phyloP scores from a whole-genome alignment of 177 flowering plant species.

The Vitis hybrid region DNA sequence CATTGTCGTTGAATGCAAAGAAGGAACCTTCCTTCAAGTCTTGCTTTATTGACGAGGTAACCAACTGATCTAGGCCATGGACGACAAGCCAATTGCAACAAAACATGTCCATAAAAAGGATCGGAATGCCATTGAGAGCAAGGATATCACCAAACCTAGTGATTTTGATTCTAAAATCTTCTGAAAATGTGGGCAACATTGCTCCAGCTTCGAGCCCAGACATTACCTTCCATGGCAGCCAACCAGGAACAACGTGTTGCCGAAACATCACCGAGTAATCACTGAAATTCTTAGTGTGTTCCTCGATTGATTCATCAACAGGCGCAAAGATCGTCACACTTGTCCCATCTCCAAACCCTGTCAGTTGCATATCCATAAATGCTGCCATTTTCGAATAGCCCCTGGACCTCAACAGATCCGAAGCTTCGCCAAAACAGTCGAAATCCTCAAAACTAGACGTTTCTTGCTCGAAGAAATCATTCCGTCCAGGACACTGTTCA shows the following conservation, averaged over 20 bases:
- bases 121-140: constrained; percentile 20
- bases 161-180: constrained; percentile 18
- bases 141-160: constrained; percentile 18
- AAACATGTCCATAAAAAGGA: constrained; percentile 22
- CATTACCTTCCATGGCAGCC: constrained; percentile 16
- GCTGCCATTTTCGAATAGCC: constrained; percentile 23
- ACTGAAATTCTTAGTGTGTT: constrained; percentile 6
- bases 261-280: constrained; percentile 19
- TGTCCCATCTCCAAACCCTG: not conserved
- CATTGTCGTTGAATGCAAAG: constrained; percentile 6
- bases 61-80: constrained; percentile 22
- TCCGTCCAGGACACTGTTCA: not conserved
- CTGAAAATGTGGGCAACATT: constrained; percentile 9
- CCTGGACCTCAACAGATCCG: constrained; percentile 11
- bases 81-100: constrained; percentile 13
- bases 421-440: constrained; percentile 4
- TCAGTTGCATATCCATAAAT: constrained; percentile 22
- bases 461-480: not conserved
- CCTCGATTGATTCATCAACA: constrained; percentile 15
- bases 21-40: constrained; percentile 12
- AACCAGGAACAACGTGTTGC: constrained; percentile 17
- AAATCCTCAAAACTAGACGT: not conserved
- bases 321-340: constrained; percentile 31
- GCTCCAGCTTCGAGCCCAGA: constrained; percentile 5
- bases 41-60: not conserved